A percentile compares a stretch with the other conserved stretches of the same genome.
phyloP scores from a whole-genome alignment of 306 rosid species.

The Lablab purpureus region DNA sequence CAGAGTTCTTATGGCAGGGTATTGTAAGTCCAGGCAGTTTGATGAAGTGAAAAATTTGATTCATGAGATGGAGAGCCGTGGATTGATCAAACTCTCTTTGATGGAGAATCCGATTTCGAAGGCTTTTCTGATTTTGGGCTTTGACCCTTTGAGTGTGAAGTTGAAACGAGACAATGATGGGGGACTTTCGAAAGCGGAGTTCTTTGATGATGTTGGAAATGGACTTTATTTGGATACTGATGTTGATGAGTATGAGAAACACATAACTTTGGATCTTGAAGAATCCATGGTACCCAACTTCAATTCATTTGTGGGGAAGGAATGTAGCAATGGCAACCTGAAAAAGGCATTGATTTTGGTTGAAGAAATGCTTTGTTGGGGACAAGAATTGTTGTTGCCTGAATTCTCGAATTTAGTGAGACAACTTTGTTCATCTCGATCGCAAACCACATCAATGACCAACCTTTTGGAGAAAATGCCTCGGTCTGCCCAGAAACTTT shows the following conservation, averaged over 20 bases:
- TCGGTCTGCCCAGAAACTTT: conserved; percentile 58
- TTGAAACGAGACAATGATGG: conserved; percentile 77
- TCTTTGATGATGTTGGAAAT: conserved; percentile 83
- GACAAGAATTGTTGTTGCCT: conserved; percentile 70
- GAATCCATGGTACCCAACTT: conserved; percentile 70
- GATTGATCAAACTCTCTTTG: conserved; percentile 58
- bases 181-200: conserved; percentile 69
- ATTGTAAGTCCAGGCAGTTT: conserved; percentile 77
- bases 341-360: conserved; percentile 61
- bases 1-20: conserved; percentile 82
- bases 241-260: conserved; percentile 75
- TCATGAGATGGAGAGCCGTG: conserved; percentile 66
- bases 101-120: conserved; percentile 66
- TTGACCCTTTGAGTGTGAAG: conserved; percentile 68
- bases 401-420: conserved; percentile 60
- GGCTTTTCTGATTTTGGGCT: conserved; percentile 79
- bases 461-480: conserved; percentile 63
- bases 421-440: conserved; percentile 60
- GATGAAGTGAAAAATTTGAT: conserved; percentile 66
- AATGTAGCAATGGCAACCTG: conserved; percentile 57
- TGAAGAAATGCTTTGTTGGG: conserved; percentile 78
- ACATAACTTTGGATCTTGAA: conserved; percentile 59
- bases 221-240: conserved; percentile 93
- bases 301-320: conserved; percentile 53
- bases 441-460: conserved; percentile 49